Evolutionary conservation across 2,329 filamentous ascomycete species (phyloP).

Genomic region (Fusarium sp.): DNA sequence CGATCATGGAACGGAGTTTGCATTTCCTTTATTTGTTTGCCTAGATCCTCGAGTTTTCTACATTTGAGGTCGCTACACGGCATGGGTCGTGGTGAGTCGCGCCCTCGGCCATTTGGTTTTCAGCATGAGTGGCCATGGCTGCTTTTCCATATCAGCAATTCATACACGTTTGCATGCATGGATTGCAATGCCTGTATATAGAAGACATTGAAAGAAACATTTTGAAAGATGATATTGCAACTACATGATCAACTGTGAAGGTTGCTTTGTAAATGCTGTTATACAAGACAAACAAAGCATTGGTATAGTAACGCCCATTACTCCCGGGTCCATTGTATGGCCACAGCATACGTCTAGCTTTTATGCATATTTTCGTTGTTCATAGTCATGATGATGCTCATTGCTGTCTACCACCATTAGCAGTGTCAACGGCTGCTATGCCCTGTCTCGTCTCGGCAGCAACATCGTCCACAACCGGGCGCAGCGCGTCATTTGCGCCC

Average conservation of each 20-base stretch:
- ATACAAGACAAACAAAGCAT: constrained; percentile 15
- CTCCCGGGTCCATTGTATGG: not conserved
- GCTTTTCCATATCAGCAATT: not conserved
- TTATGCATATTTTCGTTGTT: not conserved
- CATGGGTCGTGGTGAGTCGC: not conserved
- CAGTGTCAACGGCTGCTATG: constrained; percentile 32
- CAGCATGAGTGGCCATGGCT: not conserved
- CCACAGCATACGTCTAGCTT: not conserved
- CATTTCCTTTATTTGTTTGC: constrained; percentile 14
- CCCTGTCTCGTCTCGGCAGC: constrained; percentile 58
- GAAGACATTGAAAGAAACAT: not conserved
- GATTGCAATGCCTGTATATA: constrained; percentile 17
- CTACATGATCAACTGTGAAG: not conserved
- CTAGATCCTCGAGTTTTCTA: constrained; percentile 7
- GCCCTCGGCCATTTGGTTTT: constrained; percentile 11
- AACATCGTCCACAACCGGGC: constrained; percentile 57
- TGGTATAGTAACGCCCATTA: constrained; percentile 25
- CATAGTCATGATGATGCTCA: not conserved
- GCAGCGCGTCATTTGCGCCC: constrained; percentile 60
- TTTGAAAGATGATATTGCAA: not conserved
- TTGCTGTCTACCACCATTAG: constrained; percentile 4
- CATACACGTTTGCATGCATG: not conserved
- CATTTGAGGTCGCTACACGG: not conserved
- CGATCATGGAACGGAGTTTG: constrained; percentile 42
- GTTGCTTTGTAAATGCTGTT: constrained; percentile 19